Evolutionary conservation across 257 asterid genomes (phyloP).

Genomic region (Solanum corneliomulleri): DNA sequence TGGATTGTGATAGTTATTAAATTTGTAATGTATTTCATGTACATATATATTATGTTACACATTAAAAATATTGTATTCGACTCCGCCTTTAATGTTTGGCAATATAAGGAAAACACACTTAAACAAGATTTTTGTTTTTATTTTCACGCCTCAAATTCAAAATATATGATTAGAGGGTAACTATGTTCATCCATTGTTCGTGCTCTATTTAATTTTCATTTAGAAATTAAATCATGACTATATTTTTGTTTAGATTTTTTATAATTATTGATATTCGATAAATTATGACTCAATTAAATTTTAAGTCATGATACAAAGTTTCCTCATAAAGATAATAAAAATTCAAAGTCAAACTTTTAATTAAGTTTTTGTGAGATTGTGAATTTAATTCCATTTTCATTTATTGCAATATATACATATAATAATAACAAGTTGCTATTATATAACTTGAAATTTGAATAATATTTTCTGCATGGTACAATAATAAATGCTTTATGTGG

Average conservation of each 20-base stretch:
- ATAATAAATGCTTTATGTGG: background rate
- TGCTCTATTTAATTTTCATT: background rate
- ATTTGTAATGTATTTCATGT: background rate
- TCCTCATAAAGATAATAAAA: background rate
- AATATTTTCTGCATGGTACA: background rate
- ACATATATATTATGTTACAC: background rate
- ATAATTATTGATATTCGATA: background rate
- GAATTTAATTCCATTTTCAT: background rate
- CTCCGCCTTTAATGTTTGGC: rapidly evolving
- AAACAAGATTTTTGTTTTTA: background rate
- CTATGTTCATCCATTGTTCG: background rate
- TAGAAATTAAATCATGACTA: background rate
- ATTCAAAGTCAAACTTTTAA: background rate
- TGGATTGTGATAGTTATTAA: background rate
- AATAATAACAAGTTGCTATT: background rate
- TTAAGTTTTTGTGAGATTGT: background rate
- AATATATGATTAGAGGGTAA: background rate
- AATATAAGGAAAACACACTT: background rate
- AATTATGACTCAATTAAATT: background rate
- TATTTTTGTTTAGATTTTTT: background rate
- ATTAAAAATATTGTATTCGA: rapidly evolving
- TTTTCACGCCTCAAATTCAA: background rate
- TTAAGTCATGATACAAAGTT: background rate
- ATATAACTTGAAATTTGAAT: background rate
- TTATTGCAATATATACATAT: background rate